Percentiles rank a stretch among this genome's conserved stretches.
Evolutionary conservation across 805 yeast genomes (phyloP).

Genomic region (Nakazawaea ernobii): DNA sequence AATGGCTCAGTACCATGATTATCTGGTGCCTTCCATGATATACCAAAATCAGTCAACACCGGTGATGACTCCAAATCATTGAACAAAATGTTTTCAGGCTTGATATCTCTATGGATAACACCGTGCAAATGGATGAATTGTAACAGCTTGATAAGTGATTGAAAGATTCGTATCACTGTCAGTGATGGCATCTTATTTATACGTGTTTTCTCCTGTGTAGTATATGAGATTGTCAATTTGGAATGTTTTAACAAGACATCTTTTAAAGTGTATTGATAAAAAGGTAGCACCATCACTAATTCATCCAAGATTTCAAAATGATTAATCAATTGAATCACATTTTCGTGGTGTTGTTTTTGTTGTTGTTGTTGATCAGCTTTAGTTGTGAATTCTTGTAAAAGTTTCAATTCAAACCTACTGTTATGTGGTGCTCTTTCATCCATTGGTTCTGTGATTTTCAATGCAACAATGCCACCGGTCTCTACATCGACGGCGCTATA

Average conservation of each 20-base stretch:
- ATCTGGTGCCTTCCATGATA: constrained; percentile 30
- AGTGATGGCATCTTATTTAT: constrained; percentile 14
- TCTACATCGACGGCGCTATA: constrained; percentile 18
- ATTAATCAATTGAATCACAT: constrained; percentile 15
- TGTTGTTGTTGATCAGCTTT: too few species aligned
- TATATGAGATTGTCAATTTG: constrained; percentile 18
- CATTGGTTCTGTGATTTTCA: constrained; percentile 44
- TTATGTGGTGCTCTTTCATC: constrained; percentile 51
- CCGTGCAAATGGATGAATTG: constrained; percentile 63
- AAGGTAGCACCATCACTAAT: constrained; percentile 37
- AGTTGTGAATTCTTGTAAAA: constrained; percentile 22
- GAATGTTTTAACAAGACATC: constrained; percentile 27
- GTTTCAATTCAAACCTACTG: constrained; percentile 37
- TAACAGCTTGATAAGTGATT: constrained; percentile 39
- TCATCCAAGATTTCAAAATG: constrained; percentile 22
- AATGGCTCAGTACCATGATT: constrained; percentile 67
- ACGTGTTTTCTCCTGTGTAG: constrained; percentile 8
- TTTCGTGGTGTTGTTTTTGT: constrained; percentile 9
- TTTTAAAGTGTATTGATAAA: constrained; percentile 28
- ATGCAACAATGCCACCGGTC: constrained; percentile 26
- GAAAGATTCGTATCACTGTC: constrained; percentile 26
- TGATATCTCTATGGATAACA: constrained; percentile 66
- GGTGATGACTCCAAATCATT: constrained; percentile 22
- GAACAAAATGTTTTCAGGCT: constrained; percentile 58
- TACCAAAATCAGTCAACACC: constrained; percentile 37